Conservation (phyloP, 2,329 filamentous ascomycete genomes). For the Stagonosporopsis rhizophila region DNA sequence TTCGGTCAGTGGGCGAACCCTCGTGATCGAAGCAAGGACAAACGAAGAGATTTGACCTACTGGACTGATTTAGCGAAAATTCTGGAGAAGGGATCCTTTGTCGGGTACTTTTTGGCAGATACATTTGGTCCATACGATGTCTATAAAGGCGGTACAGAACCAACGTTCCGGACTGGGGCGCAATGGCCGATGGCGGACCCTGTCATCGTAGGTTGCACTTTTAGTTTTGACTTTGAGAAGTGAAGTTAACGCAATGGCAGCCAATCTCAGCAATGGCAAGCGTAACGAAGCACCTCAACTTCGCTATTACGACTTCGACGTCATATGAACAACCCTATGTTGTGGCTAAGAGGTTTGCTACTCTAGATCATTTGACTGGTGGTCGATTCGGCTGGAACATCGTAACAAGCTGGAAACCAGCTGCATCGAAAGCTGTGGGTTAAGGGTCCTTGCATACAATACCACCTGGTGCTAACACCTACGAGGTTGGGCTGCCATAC, state of each 20-base stretch:
- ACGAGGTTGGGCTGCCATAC: constrained; percentile 15
- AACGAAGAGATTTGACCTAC: constrained; percentile 28
- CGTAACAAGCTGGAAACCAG: constrained; percentile 70
- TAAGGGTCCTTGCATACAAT: no score
- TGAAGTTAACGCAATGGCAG: constrained; percentile 33
- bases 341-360: constrained; percentile 66
- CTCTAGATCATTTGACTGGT: constrained; percentile 69
- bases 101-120: constrained; percentile 46
- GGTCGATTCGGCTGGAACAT: constrained; percentile 60
- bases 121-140: constrained; percentile 70
- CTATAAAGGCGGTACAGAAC: constrained; percentile 58
- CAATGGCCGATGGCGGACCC: constrained; percentile 74
- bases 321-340: constrained; percentile 72
- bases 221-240: no score
- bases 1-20: constrained; percentile 25
- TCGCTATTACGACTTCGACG: constrained; percentile 69
- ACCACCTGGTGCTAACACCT: background rate
- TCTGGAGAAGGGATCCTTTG: constrained; percentile 38
- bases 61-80: constrained; percentile 41
- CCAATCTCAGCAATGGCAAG: constrained; percentile 70
- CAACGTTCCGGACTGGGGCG: constrained; percentile 65
- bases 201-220: constrained; percentile 38
- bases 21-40: constrained; percentile 21
- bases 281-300: constrained; percentile 67
- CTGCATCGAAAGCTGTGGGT: constrained; percentile 55